Evolutionary conservation across 208 protist genomes (phyloP).

Genomic region (Trypanosomatidae sp.): DNA sequence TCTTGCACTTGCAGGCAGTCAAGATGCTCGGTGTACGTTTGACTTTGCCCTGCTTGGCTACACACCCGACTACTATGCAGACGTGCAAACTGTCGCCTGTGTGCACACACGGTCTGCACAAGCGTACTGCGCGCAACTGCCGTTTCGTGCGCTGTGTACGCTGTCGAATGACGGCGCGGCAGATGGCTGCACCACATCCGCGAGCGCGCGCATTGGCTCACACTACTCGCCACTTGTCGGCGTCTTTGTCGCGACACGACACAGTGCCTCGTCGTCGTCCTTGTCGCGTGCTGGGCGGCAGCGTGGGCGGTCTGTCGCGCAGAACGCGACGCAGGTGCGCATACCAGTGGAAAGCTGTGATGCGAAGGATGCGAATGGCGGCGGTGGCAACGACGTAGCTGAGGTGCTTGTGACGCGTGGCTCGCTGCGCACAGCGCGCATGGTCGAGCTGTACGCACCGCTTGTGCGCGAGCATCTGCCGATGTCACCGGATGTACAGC

Average conservation of each 20-base stretch:
- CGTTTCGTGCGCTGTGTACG: not conserved
- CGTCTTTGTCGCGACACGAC: constrained; percentile 28
- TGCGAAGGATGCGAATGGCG: constrained; percentile 3
- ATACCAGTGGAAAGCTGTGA: constrained; percentile 56
- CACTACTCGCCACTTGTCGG: constrained; percentile 80
- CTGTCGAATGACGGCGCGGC: too few species aligned
- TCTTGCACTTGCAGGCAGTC: constrained; percentile 9
- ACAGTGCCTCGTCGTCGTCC: not conserved
- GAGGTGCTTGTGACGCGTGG: too few species aligned
- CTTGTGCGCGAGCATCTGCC: constrained; percentile 35
- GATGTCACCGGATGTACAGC: constrained; percentile 24
- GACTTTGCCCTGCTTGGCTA: constrained; percentile 25
- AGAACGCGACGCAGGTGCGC: too few species aligned
- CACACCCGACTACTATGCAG: constrained; percentile 60
- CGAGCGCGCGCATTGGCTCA: constrained; percentile 64
- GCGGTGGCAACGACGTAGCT: constrained; percentile 11
- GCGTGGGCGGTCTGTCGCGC: too few species aligned
- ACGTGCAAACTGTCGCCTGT: constrained; percentile 21
- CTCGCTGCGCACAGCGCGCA: constrained; percentile 31
- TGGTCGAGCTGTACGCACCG: constrained; percentile 64
- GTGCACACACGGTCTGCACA: not conserved
- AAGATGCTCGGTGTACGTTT: not conserved
- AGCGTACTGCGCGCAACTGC: not conserved
- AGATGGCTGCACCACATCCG: too few species aligned
- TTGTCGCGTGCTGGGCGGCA: not conserved